Evolutionary conservation across 169 alveolate species (phyloP).

Genomic region (Cryptosporidium ubiquitum): DNA sequence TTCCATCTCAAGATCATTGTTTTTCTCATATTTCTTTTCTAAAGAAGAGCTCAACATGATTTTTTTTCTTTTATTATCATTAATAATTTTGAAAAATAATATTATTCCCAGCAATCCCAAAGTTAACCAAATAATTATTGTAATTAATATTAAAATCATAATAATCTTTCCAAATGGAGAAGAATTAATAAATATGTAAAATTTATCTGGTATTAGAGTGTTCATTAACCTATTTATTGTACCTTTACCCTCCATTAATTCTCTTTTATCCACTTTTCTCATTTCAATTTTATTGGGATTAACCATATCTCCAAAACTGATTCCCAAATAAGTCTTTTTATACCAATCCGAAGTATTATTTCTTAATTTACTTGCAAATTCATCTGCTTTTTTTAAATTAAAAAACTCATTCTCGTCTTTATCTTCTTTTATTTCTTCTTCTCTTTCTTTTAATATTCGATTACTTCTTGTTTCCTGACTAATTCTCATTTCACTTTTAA

Average conservation of each 20-base stretch:
- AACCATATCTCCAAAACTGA: constrained; percentile 33
- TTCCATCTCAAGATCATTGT: not conserved
- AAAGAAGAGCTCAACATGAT: not conserved
- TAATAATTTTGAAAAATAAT: not conserved
- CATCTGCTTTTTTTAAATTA: not conserved
- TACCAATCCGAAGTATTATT: constrained; percentile 53
- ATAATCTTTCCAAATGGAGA: constrained; percentile 52
- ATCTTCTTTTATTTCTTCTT: not conserved
- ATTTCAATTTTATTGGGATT: constrained; percentile 12
- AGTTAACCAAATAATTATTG: constrained; percentile 9
- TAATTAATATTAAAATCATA: not conserved
- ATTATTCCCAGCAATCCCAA: not conserved
- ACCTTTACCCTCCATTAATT: not conserved
- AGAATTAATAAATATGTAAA: constrained; percentile 18
- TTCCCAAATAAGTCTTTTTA: constrained; percentile 43
- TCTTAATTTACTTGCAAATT: not conserved
- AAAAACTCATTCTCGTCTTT: not conserved
- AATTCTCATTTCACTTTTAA: constrained; percentile 6
- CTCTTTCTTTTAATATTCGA: not conserved
- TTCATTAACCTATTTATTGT: not conserved
- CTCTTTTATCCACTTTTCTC: not conserved
- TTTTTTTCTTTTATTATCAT: not conserved
- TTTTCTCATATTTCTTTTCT: not conserved
- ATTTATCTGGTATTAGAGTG: not conserved
- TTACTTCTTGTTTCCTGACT: not conserved